A percentile compares a stretch with the other conserved stretches of the same genome.
Evolutionary conservation across 2,329 filamentous ascomycete species (phyloP).

Genomic region (Phialophora macrospora): DNA sequence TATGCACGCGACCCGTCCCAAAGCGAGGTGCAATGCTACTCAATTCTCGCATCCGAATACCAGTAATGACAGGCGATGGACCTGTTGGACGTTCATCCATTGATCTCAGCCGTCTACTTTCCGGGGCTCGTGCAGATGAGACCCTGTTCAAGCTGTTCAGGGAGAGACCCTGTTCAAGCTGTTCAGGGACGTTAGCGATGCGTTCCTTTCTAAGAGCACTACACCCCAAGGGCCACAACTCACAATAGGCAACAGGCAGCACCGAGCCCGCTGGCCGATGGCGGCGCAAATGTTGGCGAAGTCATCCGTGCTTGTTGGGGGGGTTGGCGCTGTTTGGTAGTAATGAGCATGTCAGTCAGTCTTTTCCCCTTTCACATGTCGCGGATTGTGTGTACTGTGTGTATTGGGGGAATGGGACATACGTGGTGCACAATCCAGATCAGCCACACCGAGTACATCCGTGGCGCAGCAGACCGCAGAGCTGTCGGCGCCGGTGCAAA

Average conservation of each 20-base stretch:
- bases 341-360: background rate
- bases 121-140: constrained; percentile 36
- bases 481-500: constrained; percentile 36
- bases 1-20: background rate
- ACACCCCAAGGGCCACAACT: constrained; percentile 10
- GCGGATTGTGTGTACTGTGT: background rate
- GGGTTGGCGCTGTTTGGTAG: constrained; percentile 25
- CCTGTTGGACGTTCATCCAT: background rate
- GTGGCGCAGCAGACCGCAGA: constrained; percentile 65
- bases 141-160: constrained; percentile 29
- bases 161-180: constrained; percentile 31
- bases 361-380: background rate
- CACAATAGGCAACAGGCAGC: constrained; percentile 60
- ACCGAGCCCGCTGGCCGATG: constrained; percentile 61
- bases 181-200: background rate
- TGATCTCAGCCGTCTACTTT: constrained; percentile 27
- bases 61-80: background rate
- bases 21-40: background rate
- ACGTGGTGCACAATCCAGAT: constrained; percentile 63
- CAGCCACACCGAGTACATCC: constrained; percentile 62
- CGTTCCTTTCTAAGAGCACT: background rate
- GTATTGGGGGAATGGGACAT: constrained; percentile 41
- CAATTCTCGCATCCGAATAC: background rate
- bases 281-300: constrained; percentile 56
- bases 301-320: constrained; percentile 48